phyloP scores from a whole-genome alignment of 192 early-diverging fungal genomes.

The Chytriomyces hyalinus region DNA sequence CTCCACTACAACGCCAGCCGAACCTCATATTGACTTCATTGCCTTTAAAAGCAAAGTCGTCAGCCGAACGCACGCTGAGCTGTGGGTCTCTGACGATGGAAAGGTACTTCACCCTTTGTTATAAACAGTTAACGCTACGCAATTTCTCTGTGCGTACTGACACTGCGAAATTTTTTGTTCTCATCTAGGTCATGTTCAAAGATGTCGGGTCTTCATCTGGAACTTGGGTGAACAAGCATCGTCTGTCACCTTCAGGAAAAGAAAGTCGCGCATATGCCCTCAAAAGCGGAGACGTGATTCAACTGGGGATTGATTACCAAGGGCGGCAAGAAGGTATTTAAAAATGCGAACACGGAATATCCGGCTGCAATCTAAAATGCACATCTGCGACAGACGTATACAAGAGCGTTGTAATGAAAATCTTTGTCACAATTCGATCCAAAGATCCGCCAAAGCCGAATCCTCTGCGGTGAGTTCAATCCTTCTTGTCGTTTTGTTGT shows the following conservation, averaged over 20 bases:
- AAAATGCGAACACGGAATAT: neutral
- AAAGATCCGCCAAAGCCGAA: slow-evolving; percentile 35
- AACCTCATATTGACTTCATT: slow-evolving; percentile 39
- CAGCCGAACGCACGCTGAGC: slow-evolving; percentile 87
- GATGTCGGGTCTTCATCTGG: slow-evolving; percentile 95
- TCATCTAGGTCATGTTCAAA: slow-evolving; percentile 75
- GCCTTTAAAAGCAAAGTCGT: slow-evolving; percentile 82
- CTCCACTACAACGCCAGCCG: neutral
- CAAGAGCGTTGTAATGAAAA: slow-evolving; percentile 86
- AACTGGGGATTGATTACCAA: slow-evolving; percentile 97
- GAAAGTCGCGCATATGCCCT: slow-evolving; percentile 77
- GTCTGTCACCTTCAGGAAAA: slow-evolving; percentile 81
- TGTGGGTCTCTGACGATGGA: slow-evolving; percentile 79
- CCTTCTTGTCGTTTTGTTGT: neutral
- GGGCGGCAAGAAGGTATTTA: slow-evolving; percentile 78
- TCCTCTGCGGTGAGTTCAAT: slow-evolving; percentile 32
- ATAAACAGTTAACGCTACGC: too few relatives aligned
- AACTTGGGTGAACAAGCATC: slow-evolving; percentile 91
- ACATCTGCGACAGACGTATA: slow-evolving; percentile 41
- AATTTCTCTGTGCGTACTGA: neutral
- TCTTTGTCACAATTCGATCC: slow-evolving; percentile 43
- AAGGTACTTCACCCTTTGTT: slow-evolving; percentile 26
- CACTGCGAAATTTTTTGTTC: neutral
- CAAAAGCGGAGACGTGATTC: slow-evolving; percentile 90
- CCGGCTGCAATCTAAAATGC: neutral